Percentiles rank a stretch among this genome's conserved stretches.
phyloP scores from a whole-genome alignment of 2,329 filamentous ascomycete species.

The Lachnellula subtilissima region DNA sequence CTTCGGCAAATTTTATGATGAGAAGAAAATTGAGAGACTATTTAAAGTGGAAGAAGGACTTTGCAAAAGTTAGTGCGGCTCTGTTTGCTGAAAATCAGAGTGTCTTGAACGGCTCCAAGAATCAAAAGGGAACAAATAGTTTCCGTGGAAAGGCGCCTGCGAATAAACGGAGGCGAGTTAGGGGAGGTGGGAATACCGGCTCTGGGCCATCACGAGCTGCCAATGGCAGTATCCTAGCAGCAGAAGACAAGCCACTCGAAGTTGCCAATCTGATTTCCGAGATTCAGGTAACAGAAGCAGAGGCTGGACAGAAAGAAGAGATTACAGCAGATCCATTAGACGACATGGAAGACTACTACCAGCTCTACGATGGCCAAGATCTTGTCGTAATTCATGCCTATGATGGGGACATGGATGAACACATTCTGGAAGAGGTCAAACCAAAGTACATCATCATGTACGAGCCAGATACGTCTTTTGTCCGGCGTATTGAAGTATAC shows the following conservation, averaged over 20 bases:
- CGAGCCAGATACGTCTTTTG: conserved; percentile 91
- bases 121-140: conserved; percentile 44
- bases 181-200: conserved; percentile 67
- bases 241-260: conserved; percentile 78
- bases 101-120: conserved; percentile 62
- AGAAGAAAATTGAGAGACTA: conserved; percentile 81
- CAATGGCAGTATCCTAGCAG: conserved; percentile 69
- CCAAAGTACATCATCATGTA: conserved; percentile 98
- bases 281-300: conserved; percentile 73
- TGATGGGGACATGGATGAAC: conserved; percentile 92
- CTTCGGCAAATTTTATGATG: conserved; percentile 86
- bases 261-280: conserved; percentile 79
- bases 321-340: conserved; percentile 75
- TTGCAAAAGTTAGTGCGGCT: conserved; percentile 75
- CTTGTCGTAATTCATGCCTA: conserved; percentile 88
- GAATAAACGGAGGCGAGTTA: conserved; percentile 80
- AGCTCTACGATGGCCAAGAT: conserved; percentile 87
- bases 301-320: conserved; percentile 71
- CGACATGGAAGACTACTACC: conserved; percentile 87
- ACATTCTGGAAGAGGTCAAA: conserved; percentile 89
- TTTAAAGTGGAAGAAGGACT: conserved; percentile 83
- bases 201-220: conserved; percentile 58
- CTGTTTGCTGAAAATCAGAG: conserved; percentile 78
- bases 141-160: conserved; percentile 59
- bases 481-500: conserved; percentile 91